Evolutionary conservation across 495 filamentous ascomycete species (phyloP), one percentile per base, ranked within the genome.

Genomic region (Aspergillus egyptiacus): DNA sequence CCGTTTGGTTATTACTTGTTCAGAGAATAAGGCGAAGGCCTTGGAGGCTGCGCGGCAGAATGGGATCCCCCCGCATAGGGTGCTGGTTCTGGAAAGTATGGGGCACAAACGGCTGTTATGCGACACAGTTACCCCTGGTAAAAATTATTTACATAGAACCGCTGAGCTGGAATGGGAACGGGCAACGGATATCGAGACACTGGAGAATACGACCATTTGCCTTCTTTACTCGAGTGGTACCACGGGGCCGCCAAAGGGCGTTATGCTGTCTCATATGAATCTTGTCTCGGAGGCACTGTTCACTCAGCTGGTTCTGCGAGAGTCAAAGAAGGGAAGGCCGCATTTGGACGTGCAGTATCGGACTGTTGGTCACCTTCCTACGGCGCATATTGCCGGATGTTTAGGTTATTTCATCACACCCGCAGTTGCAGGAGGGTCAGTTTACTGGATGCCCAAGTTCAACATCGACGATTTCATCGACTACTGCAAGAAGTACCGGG

Each of bases 191-290:
- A 34, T 44, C 6, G 24, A 15, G 2, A 25, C 22, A 30, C 19
- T 56, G 17, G 53, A 50, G 22, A 14, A 41, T 8, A 51, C 23
- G 1, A 39, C 50, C 15, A 51, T 56, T 13, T 51, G 48, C 27
- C 35, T 56, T 6, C 48, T 56, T 2, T 56, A 51, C 27, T 56
- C 53, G 11, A 51, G 48, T 33, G 88, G 88, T 14, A 93, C 88
- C 0, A 91, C 87, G 0, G 89, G 89, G 2, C 62, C 84, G 43
- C 87, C 88, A 5, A 93, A 94, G 63, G 89, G 89, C 4, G 89
- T 91, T 20, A 83, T 83, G 77, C 65, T 93, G 6, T 81, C 74
- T 25, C 88, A 94, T 61, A 55, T 59, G 43, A 93, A 93, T 58
- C 76, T 93, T 39, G 75, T 87, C 3, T 59, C 84, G 34, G 87